Conservation (phyloP, 179 eudicot species). For the Spergularia azorica region DNA sequence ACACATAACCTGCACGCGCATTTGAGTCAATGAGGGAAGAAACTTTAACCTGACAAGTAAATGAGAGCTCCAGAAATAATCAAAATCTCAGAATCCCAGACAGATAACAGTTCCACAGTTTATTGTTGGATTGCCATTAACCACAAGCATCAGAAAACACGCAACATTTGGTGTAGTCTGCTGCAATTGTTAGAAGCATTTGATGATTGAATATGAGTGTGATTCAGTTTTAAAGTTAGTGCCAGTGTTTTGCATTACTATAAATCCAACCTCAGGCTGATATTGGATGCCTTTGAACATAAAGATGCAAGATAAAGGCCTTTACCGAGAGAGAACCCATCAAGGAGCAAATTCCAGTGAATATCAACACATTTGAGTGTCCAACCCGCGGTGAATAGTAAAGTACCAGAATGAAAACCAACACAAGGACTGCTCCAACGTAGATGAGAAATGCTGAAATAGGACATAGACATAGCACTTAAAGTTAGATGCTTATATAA, state of each 20-base stretch:
- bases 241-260: not conserved
- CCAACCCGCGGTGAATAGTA: constrained; percentile 61
- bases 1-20: constrained; percentile 64
- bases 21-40: not conserved
- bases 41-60: not conserved
- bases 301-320: not conserved
- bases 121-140: not conserved
- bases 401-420: constrained; percentile 58
- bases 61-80: not conserved
- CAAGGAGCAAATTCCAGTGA: constrained; percentile 72
- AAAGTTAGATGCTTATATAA: not conserved
- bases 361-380: constrained; percentile 59
- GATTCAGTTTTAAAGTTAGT: not conserved
- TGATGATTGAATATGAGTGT: not conserved
- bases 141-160: not conserved
- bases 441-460: constrained; percentile 63
- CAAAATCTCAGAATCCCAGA: not conserved
- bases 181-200: not conserved
- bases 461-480: not conserved
- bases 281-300: not conserved
- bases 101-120: not conserved
- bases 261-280: not conserved
- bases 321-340: constrained; percentile 83
- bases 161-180: not conserved
- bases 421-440: constrained; percentile 49